phyloP scores from a whole-genome alignment of 2,329 filamentous ascomycete species.

The Sphaerulina musiva region DNA sequence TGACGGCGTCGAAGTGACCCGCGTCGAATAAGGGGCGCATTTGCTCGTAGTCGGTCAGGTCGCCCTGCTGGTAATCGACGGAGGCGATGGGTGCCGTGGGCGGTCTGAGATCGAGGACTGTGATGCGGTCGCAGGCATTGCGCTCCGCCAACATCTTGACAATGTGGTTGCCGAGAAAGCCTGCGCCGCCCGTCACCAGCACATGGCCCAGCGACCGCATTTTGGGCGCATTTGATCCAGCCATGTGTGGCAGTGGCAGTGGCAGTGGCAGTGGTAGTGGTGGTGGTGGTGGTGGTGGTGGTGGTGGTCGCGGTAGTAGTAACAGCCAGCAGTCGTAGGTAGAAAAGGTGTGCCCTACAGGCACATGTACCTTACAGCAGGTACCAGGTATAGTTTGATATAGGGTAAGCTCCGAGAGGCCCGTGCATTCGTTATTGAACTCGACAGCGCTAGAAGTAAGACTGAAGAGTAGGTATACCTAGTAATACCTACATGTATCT shows the following conservation, averaged over 20 bases:
- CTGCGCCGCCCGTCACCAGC: constrained; percentile 46
- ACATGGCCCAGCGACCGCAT: constrained; percentile 40
- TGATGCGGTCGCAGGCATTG: constrained; percentile 40
- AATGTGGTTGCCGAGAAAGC: constrained; percentile 48
- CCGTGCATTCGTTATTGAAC: no score
- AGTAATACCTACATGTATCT: no score
- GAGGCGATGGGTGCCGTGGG: constrained; percentile 37
- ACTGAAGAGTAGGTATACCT: no score
- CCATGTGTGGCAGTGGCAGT: background rate
- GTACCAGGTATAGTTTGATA: no score
- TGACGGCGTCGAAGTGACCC: constrained; percentile 42
- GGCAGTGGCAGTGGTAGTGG: background rate
- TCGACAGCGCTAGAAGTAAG: no score
- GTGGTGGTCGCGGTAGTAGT: background rate
- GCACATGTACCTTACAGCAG: no score
- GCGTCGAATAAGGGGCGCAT: constrained; percentile 40
- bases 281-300: background rate
- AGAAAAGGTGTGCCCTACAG: no score
- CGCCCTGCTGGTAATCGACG: constrained; percentile 46
- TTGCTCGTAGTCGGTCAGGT: constrained; percentile 43
- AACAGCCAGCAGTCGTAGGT: no score
- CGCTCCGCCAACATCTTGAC: constrained; percentile 41
- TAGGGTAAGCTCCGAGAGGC: no score
- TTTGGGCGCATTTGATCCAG: background rate
- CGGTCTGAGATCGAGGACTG: constrained; percentile 44